phyloP scores from a whole-genome alignment of 192 early-diverging fungal species.

The Rhizoclosmatium globosum region DNA sequence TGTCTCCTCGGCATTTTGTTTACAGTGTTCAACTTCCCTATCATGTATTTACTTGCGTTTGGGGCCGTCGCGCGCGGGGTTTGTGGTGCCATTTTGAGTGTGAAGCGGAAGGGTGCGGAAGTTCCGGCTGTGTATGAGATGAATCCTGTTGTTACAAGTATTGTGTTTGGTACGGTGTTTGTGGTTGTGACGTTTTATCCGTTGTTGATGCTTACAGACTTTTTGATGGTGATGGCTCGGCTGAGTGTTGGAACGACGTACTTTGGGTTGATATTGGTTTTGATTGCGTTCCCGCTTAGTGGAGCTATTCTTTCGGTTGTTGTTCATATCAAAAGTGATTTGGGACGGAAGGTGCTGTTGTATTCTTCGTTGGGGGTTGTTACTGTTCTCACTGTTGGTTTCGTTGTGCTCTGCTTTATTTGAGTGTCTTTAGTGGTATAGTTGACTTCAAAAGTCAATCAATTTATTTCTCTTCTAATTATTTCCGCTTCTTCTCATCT shows the following conservation, averaged over 20 bases:
- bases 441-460: too few relatives aligned
- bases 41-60: not conserved
- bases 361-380: too few relatives aligned
- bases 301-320: not conserved
- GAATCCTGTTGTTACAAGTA: not conserved
- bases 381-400: too few relatives aligned
- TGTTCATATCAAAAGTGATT: not conserved
- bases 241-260: not conserved
- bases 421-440: too few relatives aligned
- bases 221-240: not conserved
- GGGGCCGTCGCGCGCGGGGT: not conserved
- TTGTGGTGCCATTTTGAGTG: not conserved
- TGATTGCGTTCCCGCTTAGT: not conserved
- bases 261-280: not conserved
- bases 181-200: not conserved
- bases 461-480: too few relatives aligned
- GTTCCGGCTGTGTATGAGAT: not conserved
- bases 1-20: not conserved
- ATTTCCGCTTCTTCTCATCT: too few relatives aligned
- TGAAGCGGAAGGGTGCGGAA: not conserved
- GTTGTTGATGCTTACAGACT: not conserved
- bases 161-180: slow-evolving; percentile 2
- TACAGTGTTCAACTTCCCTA: not conserved
- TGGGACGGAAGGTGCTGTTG: too few relatives aligned
- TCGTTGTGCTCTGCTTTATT: too few relatives aligned